phyloP scores from a whole-genome alignment of 371 early-diverging fungal species.

The Rhizopus delemar region DNA sequence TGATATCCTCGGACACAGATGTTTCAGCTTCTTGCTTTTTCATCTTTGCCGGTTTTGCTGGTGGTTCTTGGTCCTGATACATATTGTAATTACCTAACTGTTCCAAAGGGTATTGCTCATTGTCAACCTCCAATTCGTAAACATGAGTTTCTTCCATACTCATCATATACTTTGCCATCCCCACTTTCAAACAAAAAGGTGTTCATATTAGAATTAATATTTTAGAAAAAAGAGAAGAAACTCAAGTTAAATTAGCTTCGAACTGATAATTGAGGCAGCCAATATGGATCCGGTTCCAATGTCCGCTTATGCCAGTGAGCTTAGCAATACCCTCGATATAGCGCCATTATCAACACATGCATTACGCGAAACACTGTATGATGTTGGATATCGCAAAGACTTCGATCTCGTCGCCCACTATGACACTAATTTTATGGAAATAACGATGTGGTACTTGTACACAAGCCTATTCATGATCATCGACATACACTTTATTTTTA shows the following conservation, averaged over 20 bases:
- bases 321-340: too few relatives aligned
- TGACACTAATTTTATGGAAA: too few relatives aligned
- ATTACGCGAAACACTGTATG: too few relatives aligned
- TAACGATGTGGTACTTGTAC: too few relatives aligned
- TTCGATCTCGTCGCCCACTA: too few relatives aligned
- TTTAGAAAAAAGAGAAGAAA: neutral
- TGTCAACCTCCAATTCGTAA: constrained; percentile 12
- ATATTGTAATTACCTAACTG: constrained; percentile 8
- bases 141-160: constrained; percentile 13
- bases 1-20: neutral
- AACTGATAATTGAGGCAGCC: constrained; percentile 12
- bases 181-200: constrained; percentile 18
- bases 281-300: neutral
- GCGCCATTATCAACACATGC: too few relatives aligned
- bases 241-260: too few relatives aligned
- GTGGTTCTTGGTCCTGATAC: constrained; percentile 6
- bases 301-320: too few relatives aligned
- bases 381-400: too few relatives aligned
- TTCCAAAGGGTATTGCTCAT: constrained; percentile 14
- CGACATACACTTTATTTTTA: too few relatives aligned
- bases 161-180: constrained; percentile 16
- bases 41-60: constrained; percentile 1
- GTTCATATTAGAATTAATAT: neutral
- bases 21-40: constrained; percentile 10
- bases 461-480: too few relatives aligned